These are phyloP conservation scores for Periconia sp. DNA, from an alignment of 2,329 filamentous ascomycete species.

Conservation along the genomic window DNA sequence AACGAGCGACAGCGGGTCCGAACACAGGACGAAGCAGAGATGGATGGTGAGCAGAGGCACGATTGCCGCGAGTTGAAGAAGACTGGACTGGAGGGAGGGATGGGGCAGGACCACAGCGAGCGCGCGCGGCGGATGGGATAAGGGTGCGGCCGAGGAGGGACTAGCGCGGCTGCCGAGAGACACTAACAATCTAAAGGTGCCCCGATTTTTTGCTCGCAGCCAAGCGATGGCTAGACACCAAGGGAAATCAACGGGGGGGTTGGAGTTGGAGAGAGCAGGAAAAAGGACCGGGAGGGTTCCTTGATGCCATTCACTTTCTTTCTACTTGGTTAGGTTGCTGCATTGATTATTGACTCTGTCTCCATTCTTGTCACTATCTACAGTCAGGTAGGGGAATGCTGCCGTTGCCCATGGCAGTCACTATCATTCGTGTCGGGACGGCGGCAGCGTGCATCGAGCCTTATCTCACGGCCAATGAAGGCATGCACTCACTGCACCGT, in stretches of 20 bases:
- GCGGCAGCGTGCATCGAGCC: too few relatives aligned
- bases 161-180: conserved; percentile 3
- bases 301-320: too few relatives aligned
- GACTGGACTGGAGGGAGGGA: conserved; percentile 6
- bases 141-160: conserved; percentile 1
- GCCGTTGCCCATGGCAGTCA: too few relatives aligned
- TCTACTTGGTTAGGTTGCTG: too few relatives aligned
- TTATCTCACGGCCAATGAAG: too few relatives aligned
- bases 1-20: conserved; percentile 5
- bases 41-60: conserved; percentile 1
- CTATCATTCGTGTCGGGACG: too few relatives aligned
- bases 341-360: too few relatives aligned
- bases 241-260: background rate
- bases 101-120: background rate
- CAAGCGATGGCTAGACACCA: background rate
- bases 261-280: too few relatives aligned
- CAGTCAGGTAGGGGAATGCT: too few relatives aligned
- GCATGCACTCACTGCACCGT: too few relatives aligned
- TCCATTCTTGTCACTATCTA: too few relatives aligned
- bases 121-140: background rate
- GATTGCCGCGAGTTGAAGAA: conserved; percentile 2
- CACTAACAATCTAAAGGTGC: background rate
- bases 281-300: too few relatives aligned
- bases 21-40: conserved; percentile 1
- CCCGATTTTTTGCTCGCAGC: background rate